Evolutionary conservation across 2,329 filamentous ascomycete species (phyloP).

Genomic region (Gliomastix tumulicola): DNA sequence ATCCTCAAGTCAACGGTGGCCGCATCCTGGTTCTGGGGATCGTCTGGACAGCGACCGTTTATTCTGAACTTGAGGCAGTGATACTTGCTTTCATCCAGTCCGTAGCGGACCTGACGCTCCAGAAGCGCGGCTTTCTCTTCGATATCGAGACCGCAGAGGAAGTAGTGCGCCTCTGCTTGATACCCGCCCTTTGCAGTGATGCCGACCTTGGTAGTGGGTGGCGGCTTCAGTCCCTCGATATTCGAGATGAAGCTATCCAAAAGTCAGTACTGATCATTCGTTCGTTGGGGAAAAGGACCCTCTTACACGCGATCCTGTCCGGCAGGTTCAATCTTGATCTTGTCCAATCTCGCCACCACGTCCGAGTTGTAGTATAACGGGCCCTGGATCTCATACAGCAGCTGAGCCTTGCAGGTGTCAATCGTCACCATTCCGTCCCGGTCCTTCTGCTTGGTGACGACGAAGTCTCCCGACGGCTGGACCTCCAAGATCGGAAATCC

Average conservation of each 20-base stretch:
- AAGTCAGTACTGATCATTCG: neutral
- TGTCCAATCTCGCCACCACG: constrained; percentile 25
- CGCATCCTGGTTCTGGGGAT: constrained; percentile 29
- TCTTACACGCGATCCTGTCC: constrained; percentile 16
- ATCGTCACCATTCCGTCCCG: constrained; percentile 20
- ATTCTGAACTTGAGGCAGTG: constrained; percentile 20
- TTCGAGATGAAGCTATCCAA: neutral
- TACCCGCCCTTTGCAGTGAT: constrained; percentile 32
- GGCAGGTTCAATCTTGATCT: constrained; percentile 24
- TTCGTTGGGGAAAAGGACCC: constrained; percentile 30
- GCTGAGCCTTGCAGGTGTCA: constrained; percentile 22
- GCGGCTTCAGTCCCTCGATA: neutral
- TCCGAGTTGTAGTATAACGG: constrained; percentile 32
- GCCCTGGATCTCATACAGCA: constrained; percentile 34
- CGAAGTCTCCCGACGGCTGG: constrained; percentile 13
- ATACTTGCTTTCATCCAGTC: constrained; percentile 20
- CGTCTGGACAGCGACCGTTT: constrained; percentile 25
- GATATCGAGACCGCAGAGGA: constrained; percentile 30
- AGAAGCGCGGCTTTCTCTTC: constrained; percentile 30
- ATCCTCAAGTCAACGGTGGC: constrained; percentile 38
- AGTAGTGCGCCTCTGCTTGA: constrained; percentile 34
- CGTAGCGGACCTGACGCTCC: constrained; percentile 21
- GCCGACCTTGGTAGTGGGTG: constrained; percentile 14
- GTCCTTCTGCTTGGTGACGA: constrained; percentile 22
- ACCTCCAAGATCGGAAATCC: constrained; percentile 23